phyloP scores from a whole-genome alignment of 192 early-diverging fungal genomes.

The Coemansia sp. region DNA sequence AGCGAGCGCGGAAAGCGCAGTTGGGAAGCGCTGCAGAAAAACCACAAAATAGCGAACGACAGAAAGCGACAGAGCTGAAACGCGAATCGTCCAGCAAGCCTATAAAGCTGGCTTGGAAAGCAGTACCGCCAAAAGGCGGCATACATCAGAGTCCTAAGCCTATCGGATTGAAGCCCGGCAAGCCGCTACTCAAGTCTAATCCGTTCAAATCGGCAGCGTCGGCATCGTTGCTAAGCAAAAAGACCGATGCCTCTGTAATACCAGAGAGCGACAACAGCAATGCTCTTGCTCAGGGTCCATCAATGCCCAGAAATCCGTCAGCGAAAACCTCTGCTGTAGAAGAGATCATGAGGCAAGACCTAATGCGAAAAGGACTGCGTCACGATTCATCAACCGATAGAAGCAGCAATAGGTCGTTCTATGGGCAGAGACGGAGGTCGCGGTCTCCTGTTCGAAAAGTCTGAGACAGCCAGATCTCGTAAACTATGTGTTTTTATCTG shows the following conservation, averaged over 20 bases:
- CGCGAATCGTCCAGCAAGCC: slow-evolving; percentile 11
- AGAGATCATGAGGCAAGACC: slow-evolving; percentile 5
- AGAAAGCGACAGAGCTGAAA: slow-evolving; percentile 27
- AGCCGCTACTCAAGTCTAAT: no score
- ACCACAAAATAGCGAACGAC: background rate
- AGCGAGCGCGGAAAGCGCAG: slow-evolving; percentile 61
- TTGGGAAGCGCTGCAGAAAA: background rate
- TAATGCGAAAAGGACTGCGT: background rate
- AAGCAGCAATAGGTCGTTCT: background rate
- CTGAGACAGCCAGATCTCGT: background rate
- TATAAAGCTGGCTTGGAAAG: slow-evolving; percentile 24
- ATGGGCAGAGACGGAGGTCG: slow-evolving; percentile 18
- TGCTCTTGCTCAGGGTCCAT: background rate
- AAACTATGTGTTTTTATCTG: no score
- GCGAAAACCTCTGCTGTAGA: background rate
- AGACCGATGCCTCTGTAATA: background rate
- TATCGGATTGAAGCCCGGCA: no score
- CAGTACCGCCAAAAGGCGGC: background rate
- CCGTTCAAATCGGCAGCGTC: background rate
- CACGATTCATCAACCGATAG: background rate
- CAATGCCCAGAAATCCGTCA: background rate
- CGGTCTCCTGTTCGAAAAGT: slow-evolving; percentile 19
- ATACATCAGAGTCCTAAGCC: background rate
- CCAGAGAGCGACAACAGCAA: no score
- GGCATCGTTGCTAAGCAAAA: background rate